phyloP scores from a whole-genome alignment of 2,329 filamentous ascomycete species.

The Alternaria angustiovoidea region DNA sequence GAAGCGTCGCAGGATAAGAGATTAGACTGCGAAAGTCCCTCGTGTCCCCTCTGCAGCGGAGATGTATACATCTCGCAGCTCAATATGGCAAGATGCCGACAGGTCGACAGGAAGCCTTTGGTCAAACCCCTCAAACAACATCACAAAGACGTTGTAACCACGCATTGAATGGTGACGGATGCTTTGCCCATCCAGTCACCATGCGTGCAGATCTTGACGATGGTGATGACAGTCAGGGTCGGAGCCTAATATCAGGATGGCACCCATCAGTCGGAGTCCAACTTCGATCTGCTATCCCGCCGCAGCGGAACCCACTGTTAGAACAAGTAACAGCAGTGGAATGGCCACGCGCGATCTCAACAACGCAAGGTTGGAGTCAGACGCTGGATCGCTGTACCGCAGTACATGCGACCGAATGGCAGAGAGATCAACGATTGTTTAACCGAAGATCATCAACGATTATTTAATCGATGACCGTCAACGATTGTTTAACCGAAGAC shows the following conservation, averaged over 20 bases:
- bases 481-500: no score
- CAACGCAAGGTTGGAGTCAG: neutral
- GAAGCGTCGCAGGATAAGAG: neutral
- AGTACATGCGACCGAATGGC: neutral
- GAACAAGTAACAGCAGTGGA: neutral
- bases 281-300: neutral
- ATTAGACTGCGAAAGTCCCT: neutral
- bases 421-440: neutral
- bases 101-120: neutral
- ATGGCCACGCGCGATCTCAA: neutral
- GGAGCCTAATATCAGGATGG: neutral
- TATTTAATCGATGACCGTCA: no score
- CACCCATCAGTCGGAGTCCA: neutral
- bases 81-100: no score
- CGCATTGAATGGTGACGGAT: neutral
- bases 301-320: neutral
- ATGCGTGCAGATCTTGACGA: neutral
- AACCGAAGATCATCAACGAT: no score
- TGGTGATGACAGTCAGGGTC: neutral
- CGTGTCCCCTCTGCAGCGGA: slow-evolving; percentile 2
- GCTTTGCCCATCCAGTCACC: neutral
- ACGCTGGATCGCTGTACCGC: neutral
- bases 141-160: no score
- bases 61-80: slow-evolving; percentile 19
- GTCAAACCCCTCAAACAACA: neutral